Conservation (phyloP, 129 eudicot species). For the Scalesia atractyloides region DNA sequence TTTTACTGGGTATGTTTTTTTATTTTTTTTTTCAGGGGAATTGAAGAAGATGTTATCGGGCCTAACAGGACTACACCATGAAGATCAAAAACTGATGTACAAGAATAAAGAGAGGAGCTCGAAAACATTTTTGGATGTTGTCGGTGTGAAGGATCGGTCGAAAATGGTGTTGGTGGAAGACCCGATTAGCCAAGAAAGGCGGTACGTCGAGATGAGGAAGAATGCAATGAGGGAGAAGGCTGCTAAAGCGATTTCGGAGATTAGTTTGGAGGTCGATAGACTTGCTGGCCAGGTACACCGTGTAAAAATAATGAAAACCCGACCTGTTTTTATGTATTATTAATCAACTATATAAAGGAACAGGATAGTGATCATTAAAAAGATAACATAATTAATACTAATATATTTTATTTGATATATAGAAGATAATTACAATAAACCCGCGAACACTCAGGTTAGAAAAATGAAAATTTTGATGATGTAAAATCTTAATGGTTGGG, state of each 20-base stretch:
- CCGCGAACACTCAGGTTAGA: neutral
- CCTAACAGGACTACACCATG: slow-evolving; percentile 89
- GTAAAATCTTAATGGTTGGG: neutral
- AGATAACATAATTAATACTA: too few species aligned
- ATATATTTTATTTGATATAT: too few species aligned
- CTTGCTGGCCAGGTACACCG: slow-evolving; percentile 76
- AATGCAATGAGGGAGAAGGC: slow-evolving; percentile 79
- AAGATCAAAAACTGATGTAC: slow-evolving; percentile 75
- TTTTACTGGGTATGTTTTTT: neutral
- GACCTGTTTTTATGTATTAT: too few species aligned
- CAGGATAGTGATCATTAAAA: too few species aligned
- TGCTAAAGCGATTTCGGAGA: slow-evolving; percentile 64
- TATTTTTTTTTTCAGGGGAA: slow-evolving; percentile 47
- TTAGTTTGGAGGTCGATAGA: slow-evolving; percentile 87
- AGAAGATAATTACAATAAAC: too few species aligned
- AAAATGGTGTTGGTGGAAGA: slow-evolving; percentile 81
- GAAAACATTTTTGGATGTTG: slow-evolving; percentile 61
- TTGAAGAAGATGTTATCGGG: slow-evolving; percentile 86
- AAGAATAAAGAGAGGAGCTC: slow-evolving; percentile 81
- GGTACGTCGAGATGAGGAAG: slow-evolving; percentile 77
- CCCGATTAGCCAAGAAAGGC: slow-evolving; percentile 78
- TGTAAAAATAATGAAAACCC: too few species aligned
- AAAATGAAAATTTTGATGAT: neutral
- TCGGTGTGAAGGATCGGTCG: slow-evolving; percentile 80
- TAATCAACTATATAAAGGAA: too few species aligned